A percentile compares a stretch with the other conserved stretches of the same genome.
phyloP scores from a whole-genome alignment of 345 rosid species.

The Euphorbia lathyris region DNA sequence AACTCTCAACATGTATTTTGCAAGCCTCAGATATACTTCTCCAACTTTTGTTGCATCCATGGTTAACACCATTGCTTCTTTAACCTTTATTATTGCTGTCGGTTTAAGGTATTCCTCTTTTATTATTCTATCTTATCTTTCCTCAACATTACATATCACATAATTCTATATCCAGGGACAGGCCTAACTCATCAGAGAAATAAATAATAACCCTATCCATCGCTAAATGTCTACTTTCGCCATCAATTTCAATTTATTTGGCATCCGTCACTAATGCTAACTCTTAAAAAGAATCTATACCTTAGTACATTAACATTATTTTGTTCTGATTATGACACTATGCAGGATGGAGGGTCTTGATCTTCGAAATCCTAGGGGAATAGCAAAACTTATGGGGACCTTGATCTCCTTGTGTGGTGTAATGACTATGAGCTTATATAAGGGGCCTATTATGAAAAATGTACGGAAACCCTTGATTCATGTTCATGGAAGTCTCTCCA shows the following conservation, averaged over 20 bases:
- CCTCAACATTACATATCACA: too few species aligned
- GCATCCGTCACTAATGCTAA: too few species aligned
- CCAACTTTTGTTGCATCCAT: constrained; percentile 35
- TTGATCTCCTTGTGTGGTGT: constrained; percentile 52
- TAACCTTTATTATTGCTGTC: constrained; percentile 31
- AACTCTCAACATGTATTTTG: constrained; percentile 31
- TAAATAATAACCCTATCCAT: too few species aligned
- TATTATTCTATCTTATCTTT: too few species aligned
- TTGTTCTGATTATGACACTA: too few species aligned
- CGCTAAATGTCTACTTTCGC: too few species aligned
- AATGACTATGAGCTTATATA: constrained; percentile 50
- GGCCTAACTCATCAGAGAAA: too few species aligned
- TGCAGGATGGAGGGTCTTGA: constrained; percentile 53
- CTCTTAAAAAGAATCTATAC: too few species aligned
- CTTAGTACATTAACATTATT: too few species aligned
- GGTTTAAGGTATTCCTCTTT: constrained; percentile 18
- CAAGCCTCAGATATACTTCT: constrained; percentile 33
- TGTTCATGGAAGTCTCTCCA: constrained; percentile 21
- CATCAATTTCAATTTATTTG: too few species aligned
- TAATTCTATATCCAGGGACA: too few species aligned
- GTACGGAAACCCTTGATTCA: constrained; percentile 40
- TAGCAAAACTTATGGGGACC: constrained; percentile 56
- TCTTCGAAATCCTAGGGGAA: constrained; percentile 46
- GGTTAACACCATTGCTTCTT: constrained; percentile 25
- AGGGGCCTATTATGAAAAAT: constrained; percentile 44